Base-by-base conservation (phyloP, 164 flowering plant species). In the Annona cherimola region DNA sequence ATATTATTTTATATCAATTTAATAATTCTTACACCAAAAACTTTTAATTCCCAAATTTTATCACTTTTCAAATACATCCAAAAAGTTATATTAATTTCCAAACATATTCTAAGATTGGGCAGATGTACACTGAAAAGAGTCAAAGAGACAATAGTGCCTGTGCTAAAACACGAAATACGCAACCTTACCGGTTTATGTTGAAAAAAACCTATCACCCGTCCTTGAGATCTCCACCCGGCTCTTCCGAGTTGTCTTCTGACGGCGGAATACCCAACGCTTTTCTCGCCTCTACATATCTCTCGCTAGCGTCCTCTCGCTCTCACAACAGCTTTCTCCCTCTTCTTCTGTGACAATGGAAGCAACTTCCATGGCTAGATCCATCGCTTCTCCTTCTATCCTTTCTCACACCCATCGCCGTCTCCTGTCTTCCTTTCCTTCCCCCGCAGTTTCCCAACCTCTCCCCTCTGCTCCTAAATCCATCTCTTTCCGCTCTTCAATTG, bases 271-370 rank as follows among this genome's bases (percentile, higher is more conserved):
- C 20, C 71, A 41, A 40, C 61, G 62, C 63, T 9, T 39, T 9
- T 60, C 18, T 69, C 69, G 14, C 6, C 57, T n/a, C 4, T 2
- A 41, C 12, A 12, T 4, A 40, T 16, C 43, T 35, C 42, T 69
- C 39, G 16, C 45, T 69, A 45, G 42, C 45, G 18, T 26, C 4
- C 64, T 57, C n/a, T 20, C 41, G 3, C 63, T n/a, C 39, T 57
- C 45, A 6, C 57, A 16, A 11, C 40, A 11, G 4, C 72, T 70
- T 54, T 61, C n/a, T 62, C 35, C 12, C 11, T 55, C 41, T 18
- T 46, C 12, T 39, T 40, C 20, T 61, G 43, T 41, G 16, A 42
- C 14, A 63, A 78, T 78, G 78, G 81, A 75, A 54, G 66, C 78
- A 0, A 60, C 79, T 2, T 68, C 77, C n/a, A 18, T 78, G 63